Evolutionary conservation across 2,329 filamentous ascomycete species (phyloP), one percentile per base, ranked within the genome.

Genomic region (Didymella pomorum): DNA sequence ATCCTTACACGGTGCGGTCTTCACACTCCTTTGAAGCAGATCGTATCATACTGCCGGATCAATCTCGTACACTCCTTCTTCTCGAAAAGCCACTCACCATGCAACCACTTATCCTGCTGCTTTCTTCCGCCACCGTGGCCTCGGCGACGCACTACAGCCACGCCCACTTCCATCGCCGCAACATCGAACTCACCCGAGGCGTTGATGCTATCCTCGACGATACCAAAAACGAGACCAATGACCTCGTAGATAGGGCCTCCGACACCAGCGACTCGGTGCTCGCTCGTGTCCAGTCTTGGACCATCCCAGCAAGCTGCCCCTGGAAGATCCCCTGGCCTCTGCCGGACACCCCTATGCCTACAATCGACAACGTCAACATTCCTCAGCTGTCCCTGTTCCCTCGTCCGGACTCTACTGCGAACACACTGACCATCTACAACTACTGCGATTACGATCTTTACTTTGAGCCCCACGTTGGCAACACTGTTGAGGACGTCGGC

Each of bases 401-500:
- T 1, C 48, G 42, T 1, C 66, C 65, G 2, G 33, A 47, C 5
- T 50, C 58, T 2, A 62, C 33, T 0, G 45, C 62, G 0, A 52
- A 63, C 26, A 61, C 56, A 1, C 46, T 67, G n/a, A 65, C 61
- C 11, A 50, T 67, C 16, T 43, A 62, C 31, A 67, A 66, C 49
- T 69, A 65, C 58, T 69, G 66, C 53, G 33, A 52, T 10, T 67
- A 69, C 44, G 44, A 60, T 16, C 58, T 67, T 23, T 52, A 53
- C 43, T 58, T 62, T 47, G 44, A 57, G 26, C 63, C 63, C 12
- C 47, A 59, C 25, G 29, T 56, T n/a, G 61, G 57, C 16, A 52
- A 49, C 16, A 49, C 26, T 1, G 37, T 42, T 6, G 42, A 44
- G 9, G 59, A 53, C 12, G 25, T 39, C 1, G 58, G 62, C 3